A percentile compares a stretch with the other conserved stretches of the same genome.
Evolutionary conservation across 208 protist genomes (phyloP).

Genomic region (Crithidia brevicula): DNA sequence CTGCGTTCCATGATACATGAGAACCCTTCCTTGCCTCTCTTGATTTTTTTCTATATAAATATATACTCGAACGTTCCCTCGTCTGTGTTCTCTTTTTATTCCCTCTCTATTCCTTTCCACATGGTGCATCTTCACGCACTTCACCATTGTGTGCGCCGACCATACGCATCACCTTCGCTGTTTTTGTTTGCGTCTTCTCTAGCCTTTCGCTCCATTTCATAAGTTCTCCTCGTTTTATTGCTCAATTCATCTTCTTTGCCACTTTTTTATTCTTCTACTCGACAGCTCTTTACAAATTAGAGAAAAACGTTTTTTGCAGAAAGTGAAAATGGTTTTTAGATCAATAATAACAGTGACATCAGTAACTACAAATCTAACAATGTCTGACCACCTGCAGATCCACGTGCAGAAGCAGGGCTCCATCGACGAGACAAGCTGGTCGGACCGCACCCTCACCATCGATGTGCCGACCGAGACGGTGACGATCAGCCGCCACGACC

Average conservation of each 20-base stretch:
- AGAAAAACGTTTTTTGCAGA: neutral
- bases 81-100: too few species aligned
- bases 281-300: neutral
- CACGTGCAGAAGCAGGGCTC: conserved; percentile 1
- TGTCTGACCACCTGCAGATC: conserved; percentile 1
- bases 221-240: too few species aligned
- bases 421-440: neutral
- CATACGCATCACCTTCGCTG: too few species aligned
- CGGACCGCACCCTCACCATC: conserved; percentile 6
- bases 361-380: neutral
- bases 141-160: too few species aligned
- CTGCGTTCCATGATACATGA: too few species aligned
- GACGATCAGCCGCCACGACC: conserved; percentile 7
- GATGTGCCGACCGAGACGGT: conserved; percentile 6
- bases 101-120: too few species aligned
- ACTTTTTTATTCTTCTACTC: neutral
- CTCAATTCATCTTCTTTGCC: neutral
- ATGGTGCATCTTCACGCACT: too few species aligned
- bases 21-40: too few species aligned
- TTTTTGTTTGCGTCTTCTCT: too few species aligned
- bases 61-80: too few species aligned
- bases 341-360: neutral
- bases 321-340: neutral
- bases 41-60: neutral
- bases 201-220: too few species aligned